Evolutionary conservation across 2,329 filamentous ascomycete species (phyloP), one percentile per base, ranked within the genome.

Genomic region (Elsinoe australis): DNA sequence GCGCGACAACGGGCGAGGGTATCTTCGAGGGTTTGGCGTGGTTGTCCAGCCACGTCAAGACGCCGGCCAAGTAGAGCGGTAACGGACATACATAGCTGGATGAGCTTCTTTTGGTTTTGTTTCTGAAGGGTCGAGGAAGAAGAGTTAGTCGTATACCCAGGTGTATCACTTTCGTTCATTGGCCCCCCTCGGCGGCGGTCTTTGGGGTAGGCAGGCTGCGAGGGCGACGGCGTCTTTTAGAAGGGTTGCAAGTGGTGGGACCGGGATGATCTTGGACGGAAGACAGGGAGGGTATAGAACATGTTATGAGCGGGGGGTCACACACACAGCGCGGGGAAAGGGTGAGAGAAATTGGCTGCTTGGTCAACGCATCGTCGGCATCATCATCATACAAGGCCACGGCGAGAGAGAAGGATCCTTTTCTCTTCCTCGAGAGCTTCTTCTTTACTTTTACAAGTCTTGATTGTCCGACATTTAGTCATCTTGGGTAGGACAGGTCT

Each of bases 11-110:
- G 15, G 71, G 71, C 54, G 71, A 74, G 57, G 71, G 63, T 50
- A 74, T 74, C 57, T 74, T 74, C 50, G 71, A 74, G 59, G 71
- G 71, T 49, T 59, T 74, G 54, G 68, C 69, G 56, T 73, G 71
- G 71, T 62, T 73, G 52, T 71, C 68, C 57, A 71, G 66, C 61
- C 72, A 73, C 58, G 70, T 73, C 60, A 72, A 72, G 62, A 55
- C 67, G 22, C 67, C 66, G 51, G 58, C 58, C 8, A 55, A 55
- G 41, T 52, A 49, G 52, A 21, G 9, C 15, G 15, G 19, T 6
- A 7, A 12, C 6, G 33, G 18, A 36, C 10, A 36, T n/a, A 17
- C 19, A n/a, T n/a, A n/a, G n/a, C n/a, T n/a, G n/a, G 33, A 36
- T 36, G 12, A 17, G 18, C 19, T 15, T 36, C 14, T 6, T 29